Conservation (phyloP, 495 filamentous ascomycete species). For the Durotheca rogersii region DNA sequence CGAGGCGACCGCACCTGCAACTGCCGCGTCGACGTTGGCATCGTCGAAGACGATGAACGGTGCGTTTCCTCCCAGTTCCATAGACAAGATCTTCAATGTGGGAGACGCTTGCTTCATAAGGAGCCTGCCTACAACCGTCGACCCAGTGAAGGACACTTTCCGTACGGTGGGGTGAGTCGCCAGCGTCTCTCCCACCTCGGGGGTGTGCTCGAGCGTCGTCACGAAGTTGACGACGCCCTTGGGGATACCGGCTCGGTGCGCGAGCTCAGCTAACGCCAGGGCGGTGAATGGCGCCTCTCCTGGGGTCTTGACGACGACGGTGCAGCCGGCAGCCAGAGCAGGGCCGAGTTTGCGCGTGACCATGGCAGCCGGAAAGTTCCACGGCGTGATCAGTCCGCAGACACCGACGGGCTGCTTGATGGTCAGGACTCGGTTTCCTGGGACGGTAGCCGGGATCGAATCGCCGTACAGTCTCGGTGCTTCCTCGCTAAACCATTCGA, state of each 20-base stretch:
- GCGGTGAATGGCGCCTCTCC: constrained; percentile 85
- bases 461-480: constrained; percentile 71
- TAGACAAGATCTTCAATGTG: constrained; percentile 82
- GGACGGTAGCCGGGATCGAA: constrained; percentile 68
- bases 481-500: constrained; percentile 82
- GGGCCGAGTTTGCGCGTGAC: constrained; percentile 86
- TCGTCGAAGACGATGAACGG: constrained; percentile 95
- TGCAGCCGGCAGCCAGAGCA: constrained; percentile 72
- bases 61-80: constrained; percentile 88
- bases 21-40: constrained; percentile 75
- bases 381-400: constrained; percentile 91
- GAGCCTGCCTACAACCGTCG: constrained; percentile 81
- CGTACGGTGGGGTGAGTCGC: constrained; percentile 70
- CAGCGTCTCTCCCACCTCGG: constrained; percentile 69
- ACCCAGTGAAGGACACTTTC: constrained; percentile 90
- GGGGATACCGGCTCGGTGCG: constrained; percentile 79
- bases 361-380: constrained; percentile 96
- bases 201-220: constrained; percentile 69
- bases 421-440: constrained; percentile 75
- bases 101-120: constrained; percentile 79
- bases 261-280: constrained; percentile 79
- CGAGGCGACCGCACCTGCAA: constrained; percentile 69
- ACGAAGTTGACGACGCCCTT: constrained; percentile 83
- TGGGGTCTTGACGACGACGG: constrained; percentile 81
- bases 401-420: constrained; percentile 89